Base-by-base conservation (phyloP, 345 rosid genomes). In the Balakata baccata region DNA sequence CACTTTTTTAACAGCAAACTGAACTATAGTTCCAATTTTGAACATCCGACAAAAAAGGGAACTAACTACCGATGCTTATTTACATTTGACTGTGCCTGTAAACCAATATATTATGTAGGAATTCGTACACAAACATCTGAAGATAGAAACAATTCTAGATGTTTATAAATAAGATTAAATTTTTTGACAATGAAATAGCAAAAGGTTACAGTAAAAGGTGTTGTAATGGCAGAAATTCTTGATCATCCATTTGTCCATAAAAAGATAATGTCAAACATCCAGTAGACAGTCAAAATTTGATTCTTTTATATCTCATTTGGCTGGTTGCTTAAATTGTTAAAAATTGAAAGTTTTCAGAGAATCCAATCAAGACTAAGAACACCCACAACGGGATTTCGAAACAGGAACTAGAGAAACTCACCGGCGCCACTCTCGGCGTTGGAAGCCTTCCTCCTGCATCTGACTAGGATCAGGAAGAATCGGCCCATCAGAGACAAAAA, bases 381-480 rank as follows among this genome's bases (percentile, higher is more conserved):
- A 43, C 46, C 9, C 47, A 10, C 47, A 43, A 43, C 47, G 0
- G 47, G 47, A 43, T 43, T 43, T 1, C 47, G 5, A 17, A 47
- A 25, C 12, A 17, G 34, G 34, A 29, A 29, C 34, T 29, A 29
- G 34, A 29, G 34, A 1, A 45, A 46, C 71, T 64, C 37, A 77
- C 81, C 73, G 61, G 69, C 82, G 79, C 82, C 82, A 79, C 45
- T 79, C 73, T 25, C 82, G 75, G 6, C 72, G 59, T 17, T 71
- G 57, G 11, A 53, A 16, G 1, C 76, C 75, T 41, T 74, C 75
- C 62, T 79, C 82, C 61, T 22, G 67, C 82, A 79, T 79, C 72
- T 70, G 29, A 45, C 13, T 53, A 1, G 78, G 79, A 5, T 71
- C 78, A 6, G 78, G 82, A 64, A 79, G 72, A 51, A 59, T 13